Evolutionary conservation across 805 yeast species (phyloP), one percentile per base, ranked within the genome.

Genomic region (Lipomyces chichibuensis): DNA sequence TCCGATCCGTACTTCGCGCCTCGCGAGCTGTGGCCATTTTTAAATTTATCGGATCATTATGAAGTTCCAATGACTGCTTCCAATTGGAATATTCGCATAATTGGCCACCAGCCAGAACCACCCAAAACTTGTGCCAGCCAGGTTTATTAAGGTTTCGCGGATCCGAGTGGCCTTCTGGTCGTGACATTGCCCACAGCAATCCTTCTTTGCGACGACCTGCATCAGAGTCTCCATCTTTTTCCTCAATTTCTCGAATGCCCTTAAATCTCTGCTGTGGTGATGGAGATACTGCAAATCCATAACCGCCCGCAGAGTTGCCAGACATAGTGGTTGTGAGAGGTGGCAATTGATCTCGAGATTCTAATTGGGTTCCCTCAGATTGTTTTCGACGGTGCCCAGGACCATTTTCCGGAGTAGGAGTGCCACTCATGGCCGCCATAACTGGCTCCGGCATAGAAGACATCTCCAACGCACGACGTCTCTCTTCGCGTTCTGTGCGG

Each of bases 101-200:
- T 65, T 82, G 84, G 1, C 94, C 92, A n/a, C 86, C 84, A 14
- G 84, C 83, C 60, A 91, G 80, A 0, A 87, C 90, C 0, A 92
- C 90, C 93, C 96, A 90, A 75, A 89, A 92, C 73, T 91, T 91
- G 76, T 91, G 96, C 97, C 97, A 92, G 2, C 80, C 80, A 13
- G 76, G 72, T 62, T 79, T 79, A 60, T 77, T 76, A 23, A 77
- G 69, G 62, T 76, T 77, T 6, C 76, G 64, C 39, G 80, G 76
- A 64, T 76, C 76, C 62, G 74, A 65, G 20, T 75, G 69, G 13
- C 77, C 77, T 0, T 76, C 78, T 8, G 83, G 81, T 8, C 80
- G 74, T 13, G 79, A 77, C 74, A 81, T 74, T 1, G 83, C 82
- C 83, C 84, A 81, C 33, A 81, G 65, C 25, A 81, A 72, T 0